phyloP scores from a whole-genome alignment of 2,329 filamentous ascomycete genomes.

The Apiospora koreana region DNA sequence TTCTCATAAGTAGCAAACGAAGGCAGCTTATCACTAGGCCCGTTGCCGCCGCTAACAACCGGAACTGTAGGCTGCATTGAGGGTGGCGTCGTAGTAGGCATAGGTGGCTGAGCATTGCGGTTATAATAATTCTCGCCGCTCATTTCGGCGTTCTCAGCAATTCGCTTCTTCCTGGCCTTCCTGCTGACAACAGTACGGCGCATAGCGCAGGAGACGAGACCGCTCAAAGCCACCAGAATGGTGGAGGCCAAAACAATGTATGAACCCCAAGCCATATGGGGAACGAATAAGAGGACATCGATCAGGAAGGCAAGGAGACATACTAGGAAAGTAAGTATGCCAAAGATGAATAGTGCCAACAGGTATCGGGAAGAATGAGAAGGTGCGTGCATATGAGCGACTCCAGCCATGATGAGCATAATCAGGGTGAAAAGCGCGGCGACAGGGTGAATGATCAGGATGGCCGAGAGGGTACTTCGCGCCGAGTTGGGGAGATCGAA shows the following conservation, averaged over 20 bases:
- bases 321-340: conserved; percentile 80
- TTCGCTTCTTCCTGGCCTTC: conserved; percentile 89
- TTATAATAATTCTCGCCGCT: conserved; percentile 91
- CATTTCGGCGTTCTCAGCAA: conserved; percentile 95
- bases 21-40: conserved; percentile 46
- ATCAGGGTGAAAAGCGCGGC: conserved; percentile 84
- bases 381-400: conserved; percentile 83
- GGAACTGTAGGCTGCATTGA: conserved; percentile 59
- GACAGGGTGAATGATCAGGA: conserved; percentile 90
- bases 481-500: conserved; percentile 60
- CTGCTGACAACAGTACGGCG: conserved; percentile 86
- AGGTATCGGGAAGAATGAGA: conserved; percentile 90
- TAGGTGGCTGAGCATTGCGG: conserved; percentile 59
- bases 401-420: conserved; percentile 76
- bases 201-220: conserved; percentile 91
- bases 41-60: conserved; percentile 56
- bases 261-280: conserved; percentile 90
- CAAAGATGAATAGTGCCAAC: conserved; percentile 80
- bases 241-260: conserved; percentile 91
- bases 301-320: conserved; percentile 87
- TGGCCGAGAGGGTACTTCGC: conserved; percentile 72
- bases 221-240: conserved; percentile 78
- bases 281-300: conserved; percentile 92
- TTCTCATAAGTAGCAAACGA: conserved; percentile 68
- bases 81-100: conserved; percentile 36